Conservation (phyloP, 768 basidiomycete genomes). For the Boletus pseudopeckii region DNA sequence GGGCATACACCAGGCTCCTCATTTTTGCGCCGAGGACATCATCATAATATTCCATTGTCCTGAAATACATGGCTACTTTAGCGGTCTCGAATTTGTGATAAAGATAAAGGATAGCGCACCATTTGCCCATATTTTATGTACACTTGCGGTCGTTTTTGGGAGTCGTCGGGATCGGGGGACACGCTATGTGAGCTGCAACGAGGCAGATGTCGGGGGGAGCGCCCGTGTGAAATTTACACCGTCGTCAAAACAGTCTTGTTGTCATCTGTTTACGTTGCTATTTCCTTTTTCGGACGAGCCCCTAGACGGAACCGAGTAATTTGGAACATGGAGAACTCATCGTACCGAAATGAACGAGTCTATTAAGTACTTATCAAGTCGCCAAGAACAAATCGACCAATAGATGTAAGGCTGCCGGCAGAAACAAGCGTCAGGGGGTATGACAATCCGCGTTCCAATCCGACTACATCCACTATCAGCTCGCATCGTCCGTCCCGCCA, state of each 20-base stretch:
- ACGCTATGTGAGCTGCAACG: constrained; percentile 16
- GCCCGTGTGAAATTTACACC: constrained; percentile 20
- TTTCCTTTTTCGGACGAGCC: neutral
- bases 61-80: constrained; percentile 23
- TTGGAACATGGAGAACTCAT: too few species aligned
- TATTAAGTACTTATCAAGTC: neutral
- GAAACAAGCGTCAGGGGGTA: neutral
- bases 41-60: constrained; percentile 72
- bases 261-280: constrained; percentile 9
- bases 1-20: constrained; percentile 69
- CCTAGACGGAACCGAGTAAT: neutral
- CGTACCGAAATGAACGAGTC: neutral
- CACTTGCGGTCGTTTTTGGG: constrained; percentile 2
- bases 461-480: constrained; percentile 17
- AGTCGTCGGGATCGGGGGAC: constrained; percentile 5
- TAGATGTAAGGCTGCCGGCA: neutral
- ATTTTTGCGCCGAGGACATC: constrained; percentile 73
- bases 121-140: constrained; percentile 60
- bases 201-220: constrained; percentile 21
- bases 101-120: constrained; percentile 39
- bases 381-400: neutral
- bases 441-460: neutral
- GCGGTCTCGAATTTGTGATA: neutral
- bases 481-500: constrained; percentile 37
- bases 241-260: constrained; percentile 19